Base-by-base conservation (phyloP, 495 filamentous ascomycete genomes). In the Elasticomyces elasticus region DNA sequence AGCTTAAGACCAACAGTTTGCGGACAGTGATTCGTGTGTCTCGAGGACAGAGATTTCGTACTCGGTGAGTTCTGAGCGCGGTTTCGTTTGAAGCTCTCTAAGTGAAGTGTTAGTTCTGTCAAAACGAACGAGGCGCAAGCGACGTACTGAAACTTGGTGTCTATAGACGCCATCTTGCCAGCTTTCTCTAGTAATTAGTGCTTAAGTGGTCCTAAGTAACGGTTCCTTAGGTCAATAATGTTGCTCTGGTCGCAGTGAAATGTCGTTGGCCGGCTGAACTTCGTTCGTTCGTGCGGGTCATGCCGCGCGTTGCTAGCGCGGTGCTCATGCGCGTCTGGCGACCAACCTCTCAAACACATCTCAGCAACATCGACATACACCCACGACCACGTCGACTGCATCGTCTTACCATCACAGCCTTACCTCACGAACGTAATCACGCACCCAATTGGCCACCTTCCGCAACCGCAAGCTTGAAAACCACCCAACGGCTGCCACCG, bases 31-130 rank as follows among this genome's bases (percentile, higher is more conserved):
- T n/a, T n/a, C n/a, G n/a, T n/a, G n/a, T n/a, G n/a, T n/a, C n/a
- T n/a, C n/a, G n/a, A n/a, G 82, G 59, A 86, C 79, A 45, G 82
- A 79, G 60, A 95, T 82, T 69, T 95, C 89, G 71, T 87, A 95
- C 71, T 95, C 89, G 41, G 84, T 90, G 66, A 91, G 79, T 64
- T 91, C 87, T 62, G 70, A 76, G 67, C 84, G 82, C 40, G 86
- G 84, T 75, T 91, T 91, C 62, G 76, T 79, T 51, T 89, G 78
- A 53, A 91, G 79, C 61, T 91, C 86, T 71, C 86, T 91, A 65
- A 17, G 52, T 63, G 52, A 61, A 64, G 55, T 30, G 56, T 62
- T 62, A 54, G 59, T 30, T 48, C 23, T 37, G 43, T 19, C 24
- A 31, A 11, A 23, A 43, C 20, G 42, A 31, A 42, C 44, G 59